Conservation (phyloP, 2,329 filamentous ascomycete species). For the Aplosporella prunicola region DNA sequence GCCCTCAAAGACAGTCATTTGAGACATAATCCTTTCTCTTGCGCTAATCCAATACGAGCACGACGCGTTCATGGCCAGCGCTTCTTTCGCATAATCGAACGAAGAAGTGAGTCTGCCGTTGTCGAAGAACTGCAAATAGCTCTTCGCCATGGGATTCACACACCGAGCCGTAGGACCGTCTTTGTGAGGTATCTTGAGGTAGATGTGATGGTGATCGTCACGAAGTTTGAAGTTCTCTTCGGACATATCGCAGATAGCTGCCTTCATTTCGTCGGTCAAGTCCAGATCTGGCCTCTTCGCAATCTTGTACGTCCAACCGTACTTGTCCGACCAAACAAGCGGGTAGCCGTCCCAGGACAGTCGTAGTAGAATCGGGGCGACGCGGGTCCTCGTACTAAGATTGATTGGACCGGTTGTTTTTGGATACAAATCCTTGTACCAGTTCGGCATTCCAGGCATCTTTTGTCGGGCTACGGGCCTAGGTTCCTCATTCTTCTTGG, state of each 20-base stretch:
- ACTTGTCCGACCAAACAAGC: constrained; percentile 82
- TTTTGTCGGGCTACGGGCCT: constrained; percentile 77
- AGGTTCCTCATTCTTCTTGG: constrained; percentile 73
- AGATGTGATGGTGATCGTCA: constrained; percentile 56
- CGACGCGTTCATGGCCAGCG: constrained; percentile 94
- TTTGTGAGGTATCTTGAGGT: constrained; percentile 94
- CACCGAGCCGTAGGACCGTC: constrained; percentile 82
- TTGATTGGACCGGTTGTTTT: constrained; percentile 60
- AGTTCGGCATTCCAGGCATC: constrained; percentile 85
- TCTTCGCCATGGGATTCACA: constrained; percentile 79
- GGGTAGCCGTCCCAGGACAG: constrained; percentile 85
- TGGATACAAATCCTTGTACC: constrained; percentile 86
- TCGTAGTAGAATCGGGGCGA: constrained; percentile 75
- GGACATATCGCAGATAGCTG: constrained; percentile 56
- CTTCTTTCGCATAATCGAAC: constrained; percentile 83
- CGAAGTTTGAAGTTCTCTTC: constrained; percentile 57
- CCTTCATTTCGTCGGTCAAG: constrained; percentile 49
- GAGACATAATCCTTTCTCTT: constrained; percentile 82
- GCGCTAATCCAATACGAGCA: constrained; percentile 99
- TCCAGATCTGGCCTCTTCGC: constrained; percentile 24
- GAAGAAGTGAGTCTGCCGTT: constrained; percentile 79
- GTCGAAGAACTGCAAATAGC: constrained; percentile 85
- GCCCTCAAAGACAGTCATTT: constrained; percentile 82
- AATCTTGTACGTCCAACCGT: constrained; percentile 88
- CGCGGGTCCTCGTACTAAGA: constrained; percentile 75